Evolutionary conservation across 2,329 filamentous ascomycete genomes (phyloP).

Genomic region (Cladobotryum protrusum): DNA sequence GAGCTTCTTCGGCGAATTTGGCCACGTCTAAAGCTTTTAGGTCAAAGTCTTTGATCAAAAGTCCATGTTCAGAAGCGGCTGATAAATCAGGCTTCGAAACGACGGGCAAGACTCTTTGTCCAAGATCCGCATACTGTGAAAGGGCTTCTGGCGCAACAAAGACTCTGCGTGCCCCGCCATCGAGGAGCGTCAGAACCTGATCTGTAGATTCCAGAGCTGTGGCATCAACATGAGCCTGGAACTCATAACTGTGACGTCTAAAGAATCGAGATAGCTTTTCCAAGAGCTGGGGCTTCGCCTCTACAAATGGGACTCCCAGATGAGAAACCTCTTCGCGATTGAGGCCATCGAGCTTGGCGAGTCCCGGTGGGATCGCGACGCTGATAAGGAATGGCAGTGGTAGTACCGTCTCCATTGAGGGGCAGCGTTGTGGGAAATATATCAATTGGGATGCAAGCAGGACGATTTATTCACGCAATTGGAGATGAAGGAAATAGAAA

Average conservation of each 20-base stretch:
- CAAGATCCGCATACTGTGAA: conserved; percentile 49
- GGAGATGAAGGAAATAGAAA: background rate
- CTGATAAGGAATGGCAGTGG: conserved; percentile 58
- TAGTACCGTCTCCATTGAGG: conserved; percentile 56
- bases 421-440: background rate
- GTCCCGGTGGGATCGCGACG: conserved; percentile 45
- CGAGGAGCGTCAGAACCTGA: conserved; percentile 73
- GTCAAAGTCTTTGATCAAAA: conserved; percentile 50
- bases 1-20: conserved; percentile 39
- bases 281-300: conserved; percentile 43
- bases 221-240: conserved; percentile 69
- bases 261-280: conserved; percentile 43
- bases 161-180: conserved; percentile 77
- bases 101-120: conserved; percentile 48
- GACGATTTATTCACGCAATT: background rate
- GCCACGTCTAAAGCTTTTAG: conserved; percentile 33
- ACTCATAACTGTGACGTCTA: conserved; percentile 42
- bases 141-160: conserved; percentile 72
- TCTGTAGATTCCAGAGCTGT: conserved; percentile 61
- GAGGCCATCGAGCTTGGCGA: conserved; percentile 47
- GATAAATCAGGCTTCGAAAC: conserved; percentile 42
- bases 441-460: background rate
- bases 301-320: conserved; percentile 53
- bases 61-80: conserved; percentile 40
- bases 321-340: conserved; percentile 51